A percentile compares a stretch with the other conserved stretches of the same genome.
Conservation (phyloP, 352 stramenopile species). For the Phytopythium delawarense region DNA sequence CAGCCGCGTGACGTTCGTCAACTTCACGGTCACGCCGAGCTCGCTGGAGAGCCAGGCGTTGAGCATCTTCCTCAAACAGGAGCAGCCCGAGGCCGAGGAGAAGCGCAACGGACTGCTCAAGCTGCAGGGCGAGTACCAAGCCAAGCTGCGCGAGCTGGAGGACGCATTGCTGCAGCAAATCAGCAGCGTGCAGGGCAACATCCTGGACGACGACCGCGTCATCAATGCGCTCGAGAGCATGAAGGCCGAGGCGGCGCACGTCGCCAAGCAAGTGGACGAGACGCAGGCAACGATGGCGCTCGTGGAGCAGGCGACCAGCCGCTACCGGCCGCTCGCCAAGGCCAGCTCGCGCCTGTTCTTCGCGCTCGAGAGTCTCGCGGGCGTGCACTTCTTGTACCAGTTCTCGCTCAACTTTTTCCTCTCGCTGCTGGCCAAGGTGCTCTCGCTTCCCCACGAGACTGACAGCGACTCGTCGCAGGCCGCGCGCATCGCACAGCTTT, state of each 20-base stretch:
- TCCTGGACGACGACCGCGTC: conserved; percentile 98
- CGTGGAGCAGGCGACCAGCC: conserved; percentile 88
- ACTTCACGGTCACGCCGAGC: conserved; percentile 99
- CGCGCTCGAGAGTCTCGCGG: conserved; percentile 90
- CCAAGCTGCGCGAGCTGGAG: conserved; percentile 95
- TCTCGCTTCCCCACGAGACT: conserved; percentile 40
- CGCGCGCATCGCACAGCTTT: conserved; percentile 60
- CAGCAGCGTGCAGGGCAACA: conserved; percentile 97
- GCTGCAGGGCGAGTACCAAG: conserved; percentile 98
- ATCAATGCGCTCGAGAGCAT: conserved; percentile 98
- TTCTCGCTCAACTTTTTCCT: conserved; percentile 98
- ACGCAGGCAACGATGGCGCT: conserved; percentile 80
- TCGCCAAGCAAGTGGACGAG: conserved; percentile 89
- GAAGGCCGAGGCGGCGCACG: conserved; percentile 97
- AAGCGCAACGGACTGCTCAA: conserved; percentile 95
- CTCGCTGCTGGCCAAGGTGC: conserved; percentile 91
- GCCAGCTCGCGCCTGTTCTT: conserved; percentile 91
- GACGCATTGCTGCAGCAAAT: conserved; percentile 98
- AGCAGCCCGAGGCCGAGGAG: conserved; percentile 98
- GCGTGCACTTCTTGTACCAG: conserved; percentile 99
- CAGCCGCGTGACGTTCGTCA: conserved; percentile 98
- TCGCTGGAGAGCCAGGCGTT: conserved; percentile 97
- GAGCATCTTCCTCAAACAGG: conserved; percentile 93
- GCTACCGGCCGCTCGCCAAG: conserved; percentile 94
- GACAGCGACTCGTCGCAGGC: conserved; percentile 14